phyloP scores from a whole-genome alignment of 2,329 filamentous ascomycete species.

The Dactylellina leptospora region DNA sequence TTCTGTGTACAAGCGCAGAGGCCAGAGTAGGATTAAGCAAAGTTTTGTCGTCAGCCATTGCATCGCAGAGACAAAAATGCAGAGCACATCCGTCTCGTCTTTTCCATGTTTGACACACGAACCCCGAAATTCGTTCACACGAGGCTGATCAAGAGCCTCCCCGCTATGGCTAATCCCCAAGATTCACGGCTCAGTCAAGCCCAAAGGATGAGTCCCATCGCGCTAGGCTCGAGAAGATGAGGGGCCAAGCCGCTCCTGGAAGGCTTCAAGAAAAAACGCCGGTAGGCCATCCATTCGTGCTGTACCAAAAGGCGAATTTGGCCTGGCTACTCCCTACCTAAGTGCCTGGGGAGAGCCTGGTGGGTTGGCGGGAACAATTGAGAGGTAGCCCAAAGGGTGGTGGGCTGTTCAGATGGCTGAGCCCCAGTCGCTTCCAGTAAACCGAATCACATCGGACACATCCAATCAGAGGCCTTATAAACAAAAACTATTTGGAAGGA shows the following conservation, averaged over 20 bases:
- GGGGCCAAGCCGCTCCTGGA: conserved; percentile 17
- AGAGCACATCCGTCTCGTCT: conserved; percentile 11
- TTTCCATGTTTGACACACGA: too few species aligned
- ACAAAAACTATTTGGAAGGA: conserved; percentile 20
- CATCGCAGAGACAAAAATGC: conserved; percentile 27
- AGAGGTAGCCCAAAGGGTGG: background rate
- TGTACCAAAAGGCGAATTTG: conserved; percentile 19
- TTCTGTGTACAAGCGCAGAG: conserved; percentile 12
- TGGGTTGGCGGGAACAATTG: conserved; percentile 12
- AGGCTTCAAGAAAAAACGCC: conserved; percentile 33
- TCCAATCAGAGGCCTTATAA: conserved; percentile 20
- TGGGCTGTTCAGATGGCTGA: conserved; percentile 31
- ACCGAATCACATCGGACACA: conserved; percentile 6
- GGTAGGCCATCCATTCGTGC: conserved; percentile 19
- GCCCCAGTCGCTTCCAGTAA: conserved; percentile 23
- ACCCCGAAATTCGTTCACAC: conserved; percentile 34
- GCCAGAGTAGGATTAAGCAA: conserved; percentile 13
- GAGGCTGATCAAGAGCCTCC: conserved; percentile 51
- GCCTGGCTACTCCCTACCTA: conserved; percentile 6
- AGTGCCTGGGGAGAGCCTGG: conserved; percentile 32
- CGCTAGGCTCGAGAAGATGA: conserved; percentile 7
- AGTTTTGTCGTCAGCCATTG: conserved; percentile 39
- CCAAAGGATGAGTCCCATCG: conserved; percentile 30
- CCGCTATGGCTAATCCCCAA: conserved; percentile 27
- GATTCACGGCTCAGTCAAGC: conserved; percentile 32